Evolutionary conservation across 169 alveolate species (phyloP).

Genomic region (Plasmodium blacklocki): DNA sequence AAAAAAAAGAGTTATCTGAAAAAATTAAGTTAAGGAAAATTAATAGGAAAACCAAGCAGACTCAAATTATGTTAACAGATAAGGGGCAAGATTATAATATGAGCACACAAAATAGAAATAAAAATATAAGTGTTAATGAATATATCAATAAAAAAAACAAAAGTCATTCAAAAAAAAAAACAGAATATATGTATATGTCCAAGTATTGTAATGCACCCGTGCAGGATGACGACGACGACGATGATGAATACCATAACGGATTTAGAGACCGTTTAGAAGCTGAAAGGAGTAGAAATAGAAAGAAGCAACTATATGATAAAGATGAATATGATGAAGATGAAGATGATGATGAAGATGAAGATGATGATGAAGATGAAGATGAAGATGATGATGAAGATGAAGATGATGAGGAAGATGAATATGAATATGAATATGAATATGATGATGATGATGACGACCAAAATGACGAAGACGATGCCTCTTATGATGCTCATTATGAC

Average conservation of each 20-base stretch:
- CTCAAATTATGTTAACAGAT: neutral
- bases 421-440: neutral
- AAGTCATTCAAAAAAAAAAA: neutral
- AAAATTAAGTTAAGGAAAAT: neutral
- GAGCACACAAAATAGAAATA: neutral
- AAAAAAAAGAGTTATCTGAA: constrained; percentile 7
- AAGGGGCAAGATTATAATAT: neutral
- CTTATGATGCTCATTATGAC: no score
- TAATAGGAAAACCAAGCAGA: neutral
- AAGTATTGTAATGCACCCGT: neutral
- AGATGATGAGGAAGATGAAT: neutral
- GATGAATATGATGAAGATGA: neutral
- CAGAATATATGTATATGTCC: no score
- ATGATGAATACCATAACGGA: neutral
- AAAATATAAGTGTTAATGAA: neutral
- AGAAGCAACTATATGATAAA: neutral
- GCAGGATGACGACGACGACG: neutral
- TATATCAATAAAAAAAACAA: neutral
- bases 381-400: neutral
- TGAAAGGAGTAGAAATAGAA: neutral
- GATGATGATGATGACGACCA: neutral
- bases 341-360: neutral
- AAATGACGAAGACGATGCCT: neutral
- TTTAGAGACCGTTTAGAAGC: neutral
- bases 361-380: neutral